A percentile compares a stretch with the other conserved stretches of the same genome.
Conservation (phyloP, 768 basidiomycete genomes). For the Auriscalpium vulgare region DNA sequence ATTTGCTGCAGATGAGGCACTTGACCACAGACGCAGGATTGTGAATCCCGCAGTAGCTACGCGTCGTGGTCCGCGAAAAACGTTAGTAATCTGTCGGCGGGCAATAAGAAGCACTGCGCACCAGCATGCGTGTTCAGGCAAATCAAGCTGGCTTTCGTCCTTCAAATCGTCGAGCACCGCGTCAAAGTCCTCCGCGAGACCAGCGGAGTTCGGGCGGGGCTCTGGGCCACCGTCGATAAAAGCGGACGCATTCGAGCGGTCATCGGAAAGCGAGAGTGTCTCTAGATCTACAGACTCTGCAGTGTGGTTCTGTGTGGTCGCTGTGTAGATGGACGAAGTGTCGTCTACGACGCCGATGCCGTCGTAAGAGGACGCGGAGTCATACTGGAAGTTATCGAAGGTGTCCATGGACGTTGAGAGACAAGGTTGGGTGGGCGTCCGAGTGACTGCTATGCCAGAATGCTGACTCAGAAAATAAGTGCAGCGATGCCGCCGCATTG, state of each 20-base stretch:
- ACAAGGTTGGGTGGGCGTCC: background rate
- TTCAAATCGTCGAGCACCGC: conserved; percentile 85
- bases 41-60: conserved; percentile 96
- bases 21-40: conserved; percentile 96
- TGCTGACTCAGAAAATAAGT: background rate
- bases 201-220: conserved; percentile 26
- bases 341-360: conserved; percentile 67
- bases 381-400: conserved; percentile 82
- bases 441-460: background rate
- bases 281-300: conserved; percentile 48
- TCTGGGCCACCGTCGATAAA: conserved; percentile 20
- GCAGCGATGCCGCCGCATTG: too few relatives aligned
- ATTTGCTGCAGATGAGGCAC: conserved; percentile 84
- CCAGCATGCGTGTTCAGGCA: conserved; percentile 96
- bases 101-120: conserved; percentile 22
- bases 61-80: background rate
- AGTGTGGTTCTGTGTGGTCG: conserved; percentile 46
- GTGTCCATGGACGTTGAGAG: conserved; percentile 49
- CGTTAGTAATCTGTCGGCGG: background rate
- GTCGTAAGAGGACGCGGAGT: conserved; percentile 76
- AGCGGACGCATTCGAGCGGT: conserved; percentile 28
- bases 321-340: conserved; percentile 74
- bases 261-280: conserved; percentile 60
- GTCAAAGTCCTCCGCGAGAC: conserved; percentile 83
- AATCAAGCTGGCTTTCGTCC: conserved; percentile 67